phyloP scores from a whole-genome alignment of 768 basidiomycete genomes.

The Hypsizygus marmoreus region DNA sequence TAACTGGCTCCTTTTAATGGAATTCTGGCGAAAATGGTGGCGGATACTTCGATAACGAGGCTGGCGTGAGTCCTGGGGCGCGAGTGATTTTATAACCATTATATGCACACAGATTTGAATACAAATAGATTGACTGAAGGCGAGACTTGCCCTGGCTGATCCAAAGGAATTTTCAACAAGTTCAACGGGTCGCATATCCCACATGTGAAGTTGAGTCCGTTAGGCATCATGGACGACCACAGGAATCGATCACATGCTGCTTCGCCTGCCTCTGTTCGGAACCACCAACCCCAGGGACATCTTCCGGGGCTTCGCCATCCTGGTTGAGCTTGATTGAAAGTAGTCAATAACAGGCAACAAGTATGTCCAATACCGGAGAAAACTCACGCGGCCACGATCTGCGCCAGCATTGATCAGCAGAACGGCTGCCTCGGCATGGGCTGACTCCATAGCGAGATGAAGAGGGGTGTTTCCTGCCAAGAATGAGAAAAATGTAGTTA shows the following conservation, averaged over 20 bases:
- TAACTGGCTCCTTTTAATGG: too few relatives aligned
- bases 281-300: slow-evolving; percentile 88
- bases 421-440: slow-evolving; percentile 88
- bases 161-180: too few relatives aligned
- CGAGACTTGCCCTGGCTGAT: too few relatives aligned
- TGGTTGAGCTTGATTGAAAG: slow-evolving; percentile 64
- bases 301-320: slow-evolving; percentile 86
- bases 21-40: too few relatives aligned
- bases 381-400: slow-evolving; percentile 81
- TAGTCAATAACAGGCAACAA: slow-evolving; percentile 14
- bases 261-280: slow-evolving; percentile 81
- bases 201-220: too few relatives aligned
- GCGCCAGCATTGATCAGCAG: slow-evolving; percentile 93
- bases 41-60: too few relatives aligned
- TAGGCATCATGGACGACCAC: slow-evolving; percentile 60
- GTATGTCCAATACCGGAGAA: slow-evolving; percentile 16
- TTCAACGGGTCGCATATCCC: too few relatives aligned
- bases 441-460: slow-evolving; percentile 97
- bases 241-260: slow-evolving; percentile 73
- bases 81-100: too few relatives aligned
- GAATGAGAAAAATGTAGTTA: slow-evolving; percentile 7
- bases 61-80: too few relatives aligned
- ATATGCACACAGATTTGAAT: too few relatives aligned
- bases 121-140: too few relatives aligned
- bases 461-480: slow-evolving; percentile 87